Evolutionary conservation across 306 rosid genomes (phyloP).

Genomic region (Dryas octopetala): DNA sequence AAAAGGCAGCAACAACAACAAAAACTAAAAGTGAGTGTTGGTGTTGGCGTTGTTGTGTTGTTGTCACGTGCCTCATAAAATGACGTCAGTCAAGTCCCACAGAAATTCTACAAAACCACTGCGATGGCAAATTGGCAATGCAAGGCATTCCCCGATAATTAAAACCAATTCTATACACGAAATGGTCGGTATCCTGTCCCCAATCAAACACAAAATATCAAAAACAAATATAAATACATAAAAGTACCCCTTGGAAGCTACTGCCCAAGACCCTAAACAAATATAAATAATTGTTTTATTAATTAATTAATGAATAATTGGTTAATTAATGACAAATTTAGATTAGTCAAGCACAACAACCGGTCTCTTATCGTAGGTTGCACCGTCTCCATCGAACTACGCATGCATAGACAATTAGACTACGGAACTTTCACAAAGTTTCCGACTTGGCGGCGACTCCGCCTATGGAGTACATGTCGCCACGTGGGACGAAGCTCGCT

Average conservation of each 20-base stretch:
- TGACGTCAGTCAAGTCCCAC: constrained; percentile 3
- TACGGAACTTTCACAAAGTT: constrained; percentile 1
- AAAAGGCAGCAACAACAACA: background rate
- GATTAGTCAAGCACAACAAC: constrained; percentile 19
- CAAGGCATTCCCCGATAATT: background rate
- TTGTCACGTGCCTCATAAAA: constrained; percentile 22
- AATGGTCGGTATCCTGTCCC: constrained; percentile 52
- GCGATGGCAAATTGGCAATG: too few relatives aligned
- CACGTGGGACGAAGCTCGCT: constrained; percentile 24
- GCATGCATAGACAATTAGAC: constrained; percentile 33
- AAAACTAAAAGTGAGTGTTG: too few relatives aligned
- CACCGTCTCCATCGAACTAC: constrained; percentile 39
- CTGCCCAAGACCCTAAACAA: constrained; percentile 5
- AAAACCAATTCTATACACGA: constrained; percentile 10
- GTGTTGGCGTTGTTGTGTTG: background rate
- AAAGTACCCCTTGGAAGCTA: constrained; percentile 3
- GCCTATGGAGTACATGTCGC: background rate
- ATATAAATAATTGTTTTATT: background rate
- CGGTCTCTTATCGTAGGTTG: constrained; percentile 30
- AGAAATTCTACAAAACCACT: constrained; percentile 31
- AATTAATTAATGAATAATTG: background rate
- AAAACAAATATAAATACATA: background rate
- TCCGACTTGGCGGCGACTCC: constrained; percentile 36
- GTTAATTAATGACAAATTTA: background rate
- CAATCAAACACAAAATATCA: constrained; percentile 19